Conservation (phyloP, 495 filamentous ascomycete genomes). For the Zalerion maritima region DNA sequence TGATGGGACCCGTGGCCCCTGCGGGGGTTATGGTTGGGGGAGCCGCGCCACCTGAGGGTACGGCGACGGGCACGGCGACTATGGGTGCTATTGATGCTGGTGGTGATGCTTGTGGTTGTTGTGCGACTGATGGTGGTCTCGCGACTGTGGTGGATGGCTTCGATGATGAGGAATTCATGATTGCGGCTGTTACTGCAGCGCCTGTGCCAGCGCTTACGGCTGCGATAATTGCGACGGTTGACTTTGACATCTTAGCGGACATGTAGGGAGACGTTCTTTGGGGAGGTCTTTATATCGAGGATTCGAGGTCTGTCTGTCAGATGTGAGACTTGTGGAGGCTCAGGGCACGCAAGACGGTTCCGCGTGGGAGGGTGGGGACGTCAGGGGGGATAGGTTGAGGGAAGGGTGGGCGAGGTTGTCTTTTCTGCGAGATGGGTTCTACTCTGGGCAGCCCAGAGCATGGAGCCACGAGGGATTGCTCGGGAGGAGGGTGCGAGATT, state of each 20-base stretch:
- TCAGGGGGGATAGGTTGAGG: too few species aligned
- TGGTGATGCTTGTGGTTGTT: slow-evolving; percentile 27
- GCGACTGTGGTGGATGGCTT: slow-evolving; percentile 28
- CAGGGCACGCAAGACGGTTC: too few species aligned
- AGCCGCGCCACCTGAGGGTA: slow-evolving; percentile 26
- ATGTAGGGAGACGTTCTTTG: slow-evolving; percentile 7
- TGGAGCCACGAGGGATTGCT: too few species aligned
- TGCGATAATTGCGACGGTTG: slow-evolving; percentile 74
- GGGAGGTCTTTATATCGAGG: slow-evolving; percentile 3
- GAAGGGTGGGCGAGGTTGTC: too few species aligned
- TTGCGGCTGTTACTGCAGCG: slow-evolving; percentile 60
- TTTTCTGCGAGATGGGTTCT: slow-evolving; percentile 3
- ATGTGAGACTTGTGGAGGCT: too few species aligned
- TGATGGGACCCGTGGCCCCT: slow-evolving; percentile 37
- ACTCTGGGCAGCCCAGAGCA: slow-evolving; percentile 1
- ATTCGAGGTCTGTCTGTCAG: too few species aligned
- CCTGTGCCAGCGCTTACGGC: slow-evolving; percentile 81
- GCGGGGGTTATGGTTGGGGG: slow-evolving; percentile 20
- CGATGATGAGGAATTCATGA: slow-evolving; percentile 54
- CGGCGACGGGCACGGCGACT: slow-evolving; percentile 26
- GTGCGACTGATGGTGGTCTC: slow-evolving; percentile 26
- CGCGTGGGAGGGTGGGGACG: too few species aligned
- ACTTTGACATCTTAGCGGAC: slow-evolving; percentile 53
- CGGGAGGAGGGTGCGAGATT: too few species aligned
- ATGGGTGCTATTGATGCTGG: slow-evolving; percentile 17